Percentiles rank a stretch among this genome's conserved stretches.
phyloP scores from a whole-genome alignment of 441 rosid genomes.

The Croton setiger region DNA sequence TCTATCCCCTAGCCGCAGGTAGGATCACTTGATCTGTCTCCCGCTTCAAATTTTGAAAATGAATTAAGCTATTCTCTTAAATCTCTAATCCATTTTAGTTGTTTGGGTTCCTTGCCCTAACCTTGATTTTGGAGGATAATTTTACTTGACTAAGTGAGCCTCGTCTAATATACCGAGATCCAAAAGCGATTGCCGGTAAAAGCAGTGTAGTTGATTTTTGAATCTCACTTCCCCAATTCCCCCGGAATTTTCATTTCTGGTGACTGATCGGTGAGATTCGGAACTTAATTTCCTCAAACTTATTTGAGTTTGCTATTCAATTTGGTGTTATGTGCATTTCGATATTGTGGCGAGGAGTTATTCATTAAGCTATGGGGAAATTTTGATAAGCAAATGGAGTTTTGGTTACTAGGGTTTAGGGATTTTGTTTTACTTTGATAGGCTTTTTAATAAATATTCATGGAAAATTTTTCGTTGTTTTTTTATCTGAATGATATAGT shows the following conservation, averaged over 20 bases:
- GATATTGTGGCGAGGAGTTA: neutral
- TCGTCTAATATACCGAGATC: neutral
- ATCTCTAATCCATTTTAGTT: neutral
- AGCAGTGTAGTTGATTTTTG: neutral
- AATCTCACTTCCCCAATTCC: neutral
- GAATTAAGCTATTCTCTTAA: constrained; percentile 5
- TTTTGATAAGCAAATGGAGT: neutral
- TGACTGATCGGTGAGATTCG: neutral
- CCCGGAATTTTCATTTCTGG: neutral
- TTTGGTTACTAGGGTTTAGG: neutral
- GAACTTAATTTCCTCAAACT: neutral
- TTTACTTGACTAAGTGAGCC: neutral
- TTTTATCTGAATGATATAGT: constrained; percentile 2
- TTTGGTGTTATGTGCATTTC: neutral
- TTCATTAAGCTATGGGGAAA: neutral
- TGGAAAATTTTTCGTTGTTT: neutral
- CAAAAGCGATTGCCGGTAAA: neutral
- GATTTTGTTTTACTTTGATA: neutral
- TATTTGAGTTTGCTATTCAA: neutral
- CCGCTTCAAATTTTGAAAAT: neutral
- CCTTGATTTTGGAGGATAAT: neutral
- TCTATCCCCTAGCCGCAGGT: neutral
- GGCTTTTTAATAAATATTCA: neutral
- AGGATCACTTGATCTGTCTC: neutral
- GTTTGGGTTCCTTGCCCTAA: neutral